Base-by-base conservation (phyloP, 106 monocot species). In the Triglochin maritima region DNA sequence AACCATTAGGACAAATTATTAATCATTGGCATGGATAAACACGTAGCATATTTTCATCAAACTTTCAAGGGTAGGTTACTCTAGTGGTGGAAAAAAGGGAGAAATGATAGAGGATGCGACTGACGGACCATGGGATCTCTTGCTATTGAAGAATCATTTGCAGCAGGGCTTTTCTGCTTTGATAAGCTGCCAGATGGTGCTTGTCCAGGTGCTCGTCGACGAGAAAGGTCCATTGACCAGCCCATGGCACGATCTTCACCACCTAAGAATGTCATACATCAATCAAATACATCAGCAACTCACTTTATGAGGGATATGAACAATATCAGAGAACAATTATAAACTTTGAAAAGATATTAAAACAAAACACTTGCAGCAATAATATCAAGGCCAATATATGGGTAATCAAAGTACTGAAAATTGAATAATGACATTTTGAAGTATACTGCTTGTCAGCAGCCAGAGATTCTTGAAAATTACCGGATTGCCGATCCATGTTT, bases 121-220 rank as follows among this genome's bases (percentile, higher is more conserved):
- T 46, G n/a, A 69, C 70, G 49, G 50, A 75, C 75, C 68, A 75
- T 68, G 9, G 68, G 61, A 11, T 75, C 67, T 61, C 62, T 75
- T 5, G 45, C 10, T 13, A 46, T 50, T 14, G 53, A 7, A 10
- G 59, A 68, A 29, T 75, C 75, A 68, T 75, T 75, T 62, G 67
- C 75, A 52, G 68, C 60, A 15, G 61, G 75, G n/a, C 44, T 75
- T 54, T 75, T 75, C 68, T 75, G 75, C 61, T 75, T 75, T 3
- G 68, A 68, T 62, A 75, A 60, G 61, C 75, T 62, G 50, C 59
- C 54, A 52, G 75, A 59, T 45, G 52, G 67, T 61, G 75, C 51
- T 46, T 61, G 75, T 17, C 2, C 60, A 62, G 61, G 17, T n/a
- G 61, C 49, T 61, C 75, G 67, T 1, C 60, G 50, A 60, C 68